A percentile compares a stretch with the other conserved stretches of the same genome.
phyloP scores from a whole-genome alignment of 2,329 filamentous ascomycete genomes.

The Trichoderma sp. region DNA sequence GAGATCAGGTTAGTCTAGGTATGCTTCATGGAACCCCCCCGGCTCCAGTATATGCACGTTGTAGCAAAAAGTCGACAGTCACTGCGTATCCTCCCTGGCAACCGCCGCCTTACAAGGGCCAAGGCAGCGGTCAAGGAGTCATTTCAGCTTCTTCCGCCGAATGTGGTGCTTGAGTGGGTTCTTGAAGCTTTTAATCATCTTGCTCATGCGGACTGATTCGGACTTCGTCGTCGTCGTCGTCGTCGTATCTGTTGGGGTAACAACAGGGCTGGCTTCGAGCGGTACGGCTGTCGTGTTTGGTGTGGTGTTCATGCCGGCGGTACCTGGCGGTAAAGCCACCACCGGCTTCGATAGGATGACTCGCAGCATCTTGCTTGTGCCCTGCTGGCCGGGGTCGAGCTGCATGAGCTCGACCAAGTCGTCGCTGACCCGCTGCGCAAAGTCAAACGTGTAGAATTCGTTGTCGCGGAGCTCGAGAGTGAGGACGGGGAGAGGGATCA shows the following conservation, averaged over 20 bases:
- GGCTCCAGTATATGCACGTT: neutral
- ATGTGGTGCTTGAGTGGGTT: slow-evolving; percentile 28
- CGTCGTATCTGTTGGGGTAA: neutral
- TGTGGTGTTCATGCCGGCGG: slow-evolving; percentile 14
- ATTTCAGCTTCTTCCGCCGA: slow-evolving; percentile 27
- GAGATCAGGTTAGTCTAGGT: neutral
- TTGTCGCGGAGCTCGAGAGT: slow-evolving; percentile 39
- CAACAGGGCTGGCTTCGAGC: neutral
- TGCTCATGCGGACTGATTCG: slow-evolving; percentile 10
- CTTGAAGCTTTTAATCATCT: slow-evolving; percentile 23
- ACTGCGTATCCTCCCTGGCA: neutral
- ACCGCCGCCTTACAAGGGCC: neutral
- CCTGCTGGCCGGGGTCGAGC: slow-evolving; percentile 25
- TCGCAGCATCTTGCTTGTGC: slow-evolving; percentile 29
- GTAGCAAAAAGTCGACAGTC: neutral
- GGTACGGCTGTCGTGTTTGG: neutral
- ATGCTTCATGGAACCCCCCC: neutral
- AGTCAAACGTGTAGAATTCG: slow-evolving; percentile 39
- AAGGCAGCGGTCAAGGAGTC: slow-evolving; percentile 15
- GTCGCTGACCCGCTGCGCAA: slow-evolving; percentile 37
- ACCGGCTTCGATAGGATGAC: slow-evolving; percentile 25
- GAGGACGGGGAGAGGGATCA: slow-evolving; percentile 40
- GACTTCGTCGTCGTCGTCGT: neutral
- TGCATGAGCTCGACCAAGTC: slow-evolving; percentile 37
- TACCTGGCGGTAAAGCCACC: neutral